A percentile compares a stretch with the other conserved stretches of the same genome.
phyloP scores from a whole-genome alignment of 1,139 yeast genomes.

The Saccharomycopsis hybrid region DNA sequence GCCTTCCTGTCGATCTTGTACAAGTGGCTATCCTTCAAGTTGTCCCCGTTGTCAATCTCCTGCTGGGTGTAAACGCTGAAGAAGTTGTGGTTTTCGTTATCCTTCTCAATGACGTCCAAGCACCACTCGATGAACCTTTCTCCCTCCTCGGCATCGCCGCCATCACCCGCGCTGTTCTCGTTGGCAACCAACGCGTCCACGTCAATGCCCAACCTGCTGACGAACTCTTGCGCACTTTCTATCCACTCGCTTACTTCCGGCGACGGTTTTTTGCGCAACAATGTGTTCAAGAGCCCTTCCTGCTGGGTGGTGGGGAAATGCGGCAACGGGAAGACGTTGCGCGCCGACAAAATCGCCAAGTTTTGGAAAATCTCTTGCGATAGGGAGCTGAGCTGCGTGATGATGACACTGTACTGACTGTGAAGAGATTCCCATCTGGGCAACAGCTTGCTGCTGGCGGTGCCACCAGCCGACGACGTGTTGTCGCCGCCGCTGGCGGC shows the following conservation, averaged over 20 bases:
- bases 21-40: constrained; percentile 7
- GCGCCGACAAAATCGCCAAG: constrained; percentile 49
- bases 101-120: constrained; percentile 13
- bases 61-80: constrained; percentile 19
- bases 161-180: constrained; percentile 1
- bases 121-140: constrained; percentile 12
- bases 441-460: too few species aligned
- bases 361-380: constrained; percentile 61
- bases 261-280: constrained; percentile 75
- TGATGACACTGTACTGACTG: constrained; percentile 73
- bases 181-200: not conserved
- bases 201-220: constrained; percentile 10
- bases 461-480: too few species aligned
- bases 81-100: constrained; percentile 15
- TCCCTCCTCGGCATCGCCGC: too few species aligned
- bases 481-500: too few species aligned
- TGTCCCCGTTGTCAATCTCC: constrained; percentile 16
- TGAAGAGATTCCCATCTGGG: constrained; percentile 46
- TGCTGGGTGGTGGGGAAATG: constrained; percentile 80
- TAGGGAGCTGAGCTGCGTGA: constrained; percentile 74
- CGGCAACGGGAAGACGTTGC: constrained; percentile 79
- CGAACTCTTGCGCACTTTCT: constrained; percentile 37
- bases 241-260: constrained; percentile 94
- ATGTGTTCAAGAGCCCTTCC: constrained; percentile 73
- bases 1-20: constrained; percentile 13